phyloP scores from a whole-genome alignment of 305 asterid genomes.

The Rubia peregrina region DNA sequence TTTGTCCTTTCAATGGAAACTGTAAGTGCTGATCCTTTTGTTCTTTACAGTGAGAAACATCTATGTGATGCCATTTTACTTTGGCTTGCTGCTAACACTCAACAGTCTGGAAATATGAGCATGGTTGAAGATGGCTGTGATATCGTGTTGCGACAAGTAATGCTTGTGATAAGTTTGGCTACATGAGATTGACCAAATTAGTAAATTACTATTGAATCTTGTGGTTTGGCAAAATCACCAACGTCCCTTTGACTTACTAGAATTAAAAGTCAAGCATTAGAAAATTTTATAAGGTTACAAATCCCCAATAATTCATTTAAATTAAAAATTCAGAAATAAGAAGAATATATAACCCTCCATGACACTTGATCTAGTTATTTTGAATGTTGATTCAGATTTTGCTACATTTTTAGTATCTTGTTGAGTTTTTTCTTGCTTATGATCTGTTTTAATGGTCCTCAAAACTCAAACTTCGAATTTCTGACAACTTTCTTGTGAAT shows the following conservation, averaged over 20 bases:
- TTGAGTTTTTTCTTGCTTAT: background rate
- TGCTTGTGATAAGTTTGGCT: conserved; percentile 9
- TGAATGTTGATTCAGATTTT: background rate
- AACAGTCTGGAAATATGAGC: conserved; percentile 31
- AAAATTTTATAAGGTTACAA: background rate
- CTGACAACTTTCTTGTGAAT: background rate
- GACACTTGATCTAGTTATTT: background rate
- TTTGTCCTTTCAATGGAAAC: conserved; percentile 5
- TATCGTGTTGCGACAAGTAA: conserved; percentile 45
- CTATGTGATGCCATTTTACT: conserved; percentile 63
- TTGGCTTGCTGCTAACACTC: conserved; percentile 50
- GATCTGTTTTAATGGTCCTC: background rate
- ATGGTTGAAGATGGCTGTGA: conserved; percentile 24
- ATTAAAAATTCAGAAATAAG: background rate
- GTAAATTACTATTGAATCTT: background rate
- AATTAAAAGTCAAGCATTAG: background rate
- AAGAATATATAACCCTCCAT: background rate
- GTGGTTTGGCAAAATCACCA: background rate
- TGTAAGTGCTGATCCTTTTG: conserved; percentile 21
- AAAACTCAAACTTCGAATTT: background rate
- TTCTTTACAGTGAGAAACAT: conserved; percentile 56
- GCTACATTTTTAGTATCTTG: background rate
- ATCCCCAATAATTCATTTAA: background rate
- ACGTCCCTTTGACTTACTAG: background rate
- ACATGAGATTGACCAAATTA: background rate